phyloP scores from a whole-genome alignment of 768 basidiomycete genomes.

The Xanthoconium stramineum region DNA sequence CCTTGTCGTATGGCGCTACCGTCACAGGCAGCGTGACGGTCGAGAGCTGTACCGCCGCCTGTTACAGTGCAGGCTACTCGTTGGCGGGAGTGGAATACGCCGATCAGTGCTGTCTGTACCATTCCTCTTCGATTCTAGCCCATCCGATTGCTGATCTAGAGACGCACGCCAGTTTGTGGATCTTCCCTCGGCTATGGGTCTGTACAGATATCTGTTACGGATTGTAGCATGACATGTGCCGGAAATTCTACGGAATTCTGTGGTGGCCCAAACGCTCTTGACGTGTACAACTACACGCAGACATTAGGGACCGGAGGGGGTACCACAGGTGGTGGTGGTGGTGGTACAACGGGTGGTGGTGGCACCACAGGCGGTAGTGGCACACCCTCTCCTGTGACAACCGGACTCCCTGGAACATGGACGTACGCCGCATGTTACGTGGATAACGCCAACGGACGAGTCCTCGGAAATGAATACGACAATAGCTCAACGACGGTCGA shows the following conservation, averaged over 20 bases:
- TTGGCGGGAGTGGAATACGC: constrained; percentile 47
- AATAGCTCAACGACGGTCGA: constrained; percentile 50
- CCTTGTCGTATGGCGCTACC: constrained; percentile 28
- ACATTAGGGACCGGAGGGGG: not conserved
- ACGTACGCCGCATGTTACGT: constrained; percentile 65
- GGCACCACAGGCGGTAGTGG: constrained; percentile 5
- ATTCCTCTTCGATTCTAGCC: not conserved
- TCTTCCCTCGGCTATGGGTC: constrained; percentile 18
- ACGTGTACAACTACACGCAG: constrained; percentile 18
- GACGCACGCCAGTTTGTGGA: constrained; percentile 29
- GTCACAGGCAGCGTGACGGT: constrained; percentile 43
- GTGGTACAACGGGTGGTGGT: not conserved
- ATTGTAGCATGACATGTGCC: constrained; percentile 43
- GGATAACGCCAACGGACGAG: constrained; percentile 67
- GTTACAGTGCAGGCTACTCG: constrained; percentile 38
- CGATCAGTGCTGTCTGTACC: constrained; percentile 46
- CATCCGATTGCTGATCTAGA: not conserved
- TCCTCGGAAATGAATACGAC: constrained; percentile 46
- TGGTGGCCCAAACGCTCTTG: constrained; percentile 59
- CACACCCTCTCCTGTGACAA: not conserved
- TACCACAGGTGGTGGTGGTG: not conserved
- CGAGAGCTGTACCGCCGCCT: constrained; percentile 48
- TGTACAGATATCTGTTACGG: constrained; percentile 40
- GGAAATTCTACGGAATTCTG: constrained; percentile 52
- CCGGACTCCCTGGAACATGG: constrained; percentile 54